Evolutionary conservation across 768 basidiomycete genomes (phyloP).

Genomic region (Sarcodon sp.): DNA sequence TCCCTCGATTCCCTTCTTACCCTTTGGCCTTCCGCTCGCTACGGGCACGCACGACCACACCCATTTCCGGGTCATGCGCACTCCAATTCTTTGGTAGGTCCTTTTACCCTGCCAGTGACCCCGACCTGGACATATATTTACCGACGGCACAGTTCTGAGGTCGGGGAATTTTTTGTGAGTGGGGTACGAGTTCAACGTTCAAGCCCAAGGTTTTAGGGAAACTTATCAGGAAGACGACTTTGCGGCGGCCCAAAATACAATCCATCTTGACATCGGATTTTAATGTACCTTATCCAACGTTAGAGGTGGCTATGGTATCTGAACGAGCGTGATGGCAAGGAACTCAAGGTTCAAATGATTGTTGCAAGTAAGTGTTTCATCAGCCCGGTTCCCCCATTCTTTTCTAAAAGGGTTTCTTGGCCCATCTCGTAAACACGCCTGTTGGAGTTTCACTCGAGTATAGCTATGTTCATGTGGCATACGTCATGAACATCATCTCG

Average conservation of each 20-base stretch:
- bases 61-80: constrained; percentile 42
- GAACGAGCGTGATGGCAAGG: background rate
- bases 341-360: constrained; percentile 7
- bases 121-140: constrained; percentile 42
- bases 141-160: constrained; percentile 16
- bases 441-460: background rate
- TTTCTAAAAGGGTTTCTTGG: background rate
- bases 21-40: constrained; percentile 27
- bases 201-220: constrained; percentile 2
- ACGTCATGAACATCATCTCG: constrained; percentile 32
- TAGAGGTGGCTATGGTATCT: background rate
- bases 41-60: constrained; percentile 26
- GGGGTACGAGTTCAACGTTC: constrained; percentile 19
- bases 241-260: constrained; percentile 3
- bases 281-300: background rate
- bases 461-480: constrained; percentile 16
- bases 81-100: constrained; percentile 36
- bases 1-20: constrained; percentile 22
- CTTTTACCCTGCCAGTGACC: constrained; percentile 25
- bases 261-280: background rate
- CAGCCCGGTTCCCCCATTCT: constrained; percentile 7
- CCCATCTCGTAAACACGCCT: no score
- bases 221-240: constrained; percentile 8
- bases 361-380: constrained; percentile 6
- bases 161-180: constrained; percentile 21